Evolutionary conservation across 2,329 filamentous ascomycete species (phyloP), one percentile per base, ranked within the genome.

Genomic region (Verruconis gallopava): DNA sequence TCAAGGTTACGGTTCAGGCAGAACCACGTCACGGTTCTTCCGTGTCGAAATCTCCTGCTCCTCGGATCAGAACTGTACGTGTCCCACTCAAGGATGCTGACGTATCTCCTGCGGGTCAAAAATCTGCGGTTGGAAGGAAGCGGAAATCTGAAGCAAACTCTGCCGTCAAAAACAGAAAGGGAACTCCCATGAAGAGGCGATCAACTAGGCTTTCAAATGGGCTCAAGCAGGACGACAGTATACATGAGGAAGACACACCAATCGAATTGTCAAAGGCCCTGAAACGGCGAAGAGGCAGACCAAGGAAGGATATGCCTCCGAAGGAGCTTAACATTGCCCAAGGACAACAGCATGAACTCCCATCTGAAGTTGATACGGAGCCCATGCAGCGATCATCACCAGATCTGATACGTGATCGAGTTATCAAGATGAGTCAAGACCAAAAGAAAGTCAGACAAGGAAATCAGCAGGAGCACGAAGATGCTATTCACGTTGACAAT

Each of bases 1-100:
- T 69, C 53, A 67, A 64, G 43, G 66, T 70, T 42, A 70, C 67
- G 2, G 66, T 70, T 6, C 55, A 69, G 48, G 64, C 66, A 12
- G 64, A 68, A 47, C 63, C 62, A 28, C 54, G 49, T 42, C 46
- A 46, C 9, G 36, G 35, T 13, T 38, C 9, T 40, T 40, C 25
- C 12, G 5, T 14, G 15, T 6, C 5, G 5, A 17, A 11, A 38
- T 40, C 38, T 5, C 9, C n/a, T 17, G 30, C 25, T 11, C 42
- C 42, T 13, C 28, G 17, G 6, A 22, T 35, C 11, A 20, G 22
- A 18, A 64, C 62, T 0, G 64, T 57, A 4, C 63, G 55, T 1
- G 50, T 68, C 0, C 65, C 65, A 3, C 42, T 67, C 37, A 63
- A 65, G 34, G 62, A 60, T 38, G 47, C 51, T 18, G 58, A 60